Conservation (phyloP, 345 rosid species). For the Kandelia obovata region DNA sequence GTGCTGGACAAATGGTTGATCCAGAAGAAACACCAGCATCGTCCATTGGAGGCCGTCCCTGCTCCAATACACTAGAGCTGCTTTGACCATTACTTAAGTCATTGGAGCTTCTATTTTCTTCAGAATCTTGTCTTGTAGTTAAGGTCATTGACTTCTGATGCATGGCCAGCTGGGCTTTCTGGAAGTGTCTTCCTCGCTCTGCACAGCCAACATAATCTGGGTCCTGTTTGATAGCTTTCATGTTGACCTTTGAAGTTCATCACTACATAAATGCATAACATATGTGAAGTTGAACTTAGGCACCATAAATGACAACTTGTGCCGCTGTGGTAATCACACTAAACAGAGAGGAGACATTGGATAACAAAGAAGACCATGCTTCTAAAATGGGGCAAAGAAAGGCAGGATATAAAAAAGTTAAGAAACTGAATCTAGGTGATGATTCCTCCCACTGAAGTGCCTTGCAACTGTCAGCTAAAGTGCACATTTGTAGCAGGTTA, state of each 20-base stretch:
- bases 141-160: slow-evolving; percentile 23
- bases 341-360: background rate
- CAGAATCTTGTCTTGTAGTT: slow-evolving; percentile 41
- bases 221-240: slow-evolving; percentile 51
- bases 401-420: too few species aligned
- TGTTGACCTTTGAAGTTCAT: slow-evolving; percentile 11
- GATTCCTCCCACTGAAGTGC: too few species aligned
- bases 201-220: slow-evolving; percentile 26
- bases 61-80: slow-evolving; percentile 63
- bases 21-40: slow-evolving; percentile 63
- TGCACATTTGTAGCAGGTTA: too few species aligned
- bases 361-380: too few species aligned
- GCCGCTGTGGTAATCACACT: background rate
- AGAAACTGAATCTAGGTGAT: too few species aligned
- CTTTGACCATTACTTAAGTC: slow-evolving; percentile 46
- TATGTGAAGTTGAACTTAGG: background rate
- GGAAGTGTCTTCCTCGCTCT: slow-evolving; percentile 8
- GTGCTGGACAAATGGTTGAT: slow-evolving; percentile 55
- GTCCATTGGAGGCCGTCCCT: slow-evolving; percentile 60
- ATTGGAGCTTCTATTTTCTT: slow-evolving; percentile 52
- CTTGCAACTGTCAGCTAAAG: too few species aligned
- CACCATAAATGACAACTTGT: background rate
- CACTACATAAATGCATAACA: slow-evolving; percentile 6
- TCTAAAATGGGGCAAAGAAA: too few species aligned
- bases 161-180: slow-evolving; percentile 9